phyloP scores from a whole-genome alignment of 306 rosid genomes.

The Carpinus fangiana region DNA sequence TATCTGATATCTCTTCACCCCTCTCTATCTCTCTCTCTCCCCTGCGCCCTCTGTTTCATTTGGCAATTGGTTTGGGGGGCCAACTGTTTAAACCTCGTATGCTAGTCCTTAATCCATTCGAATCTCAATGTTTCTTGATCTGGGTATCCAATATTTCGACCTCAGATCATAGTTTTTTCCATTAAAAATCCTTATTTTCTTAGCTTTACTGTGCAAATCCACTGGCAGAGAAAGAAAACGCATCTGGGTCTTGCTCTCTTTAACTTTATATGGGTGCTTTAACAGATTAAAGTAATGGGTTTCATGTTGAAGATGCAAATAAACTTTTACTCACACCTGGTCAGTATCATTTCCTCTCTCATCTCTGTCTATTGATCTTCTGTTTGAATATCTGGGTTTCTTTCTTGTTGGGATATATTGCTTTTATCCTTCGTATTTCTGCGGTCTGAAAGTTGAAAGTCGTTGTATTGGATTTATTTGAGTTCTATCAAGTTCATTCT shows the following conservation, averaged over 20 bases:
- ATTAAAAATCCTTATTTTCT: slow-evolving; percentile 19
- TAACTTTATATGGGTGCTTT: slow-evolving; percentile 35
- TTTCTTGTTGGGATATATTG: slow-evolving; percentile 7
- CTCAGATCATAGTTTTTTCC: slow-evolving; percentile 39
- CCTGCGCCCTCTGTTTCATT: slow-evolving; percentile 37
- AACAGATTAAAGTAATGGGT: slow-evolving; percentile 44
- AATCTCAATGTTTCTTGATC: slow-evolving; percentile 48
- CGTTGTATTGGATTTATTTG: slow-evolving; percentile 16
- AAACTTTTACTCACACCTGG: slow-evolving; percentile 41
- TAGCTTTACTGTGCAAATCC: slow-evolving; percentile 41
- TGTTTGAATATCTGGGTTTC: slow-evolving; percentile 25
- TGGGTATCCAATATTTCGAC: slow-evolving; percentile 37
- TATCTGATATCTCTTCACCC: slow-evolving; percentile 44
- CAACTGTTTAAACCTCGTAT: slow-evolving; percentile 23
- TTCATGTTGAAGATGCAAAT: slow-evolving; percentile 37
- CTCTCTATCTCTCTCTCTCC: slow-evolving; percentile 31
- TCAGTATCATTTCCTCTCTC: slow-evolving; percentile 34
- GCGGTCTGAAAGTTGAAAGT: slow-evolving; percentile 33
- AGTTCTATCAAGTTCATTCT: slow-evolving; percentile 28
- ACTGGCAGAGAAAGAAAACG: slow-evolving; percentile 32
- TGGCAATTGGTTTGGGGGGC: slow-evolving; percentile 30
- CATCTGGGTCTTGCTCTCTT: slow-evolving; percentile 37
- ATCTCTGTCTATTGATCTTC: slow-evolving; percentile 13
- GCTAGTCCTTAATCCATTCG: slow-evolving; percentile 29
- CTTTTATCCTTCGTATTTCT: slow-evolving; percentile 22